Percentiles rank a stretch among this genome's conserved stretches.
Evolutionary conservation across 495 filamentous ascomycete species (phyloP).

Genomic region (Aspergillus affinis): DNA sequence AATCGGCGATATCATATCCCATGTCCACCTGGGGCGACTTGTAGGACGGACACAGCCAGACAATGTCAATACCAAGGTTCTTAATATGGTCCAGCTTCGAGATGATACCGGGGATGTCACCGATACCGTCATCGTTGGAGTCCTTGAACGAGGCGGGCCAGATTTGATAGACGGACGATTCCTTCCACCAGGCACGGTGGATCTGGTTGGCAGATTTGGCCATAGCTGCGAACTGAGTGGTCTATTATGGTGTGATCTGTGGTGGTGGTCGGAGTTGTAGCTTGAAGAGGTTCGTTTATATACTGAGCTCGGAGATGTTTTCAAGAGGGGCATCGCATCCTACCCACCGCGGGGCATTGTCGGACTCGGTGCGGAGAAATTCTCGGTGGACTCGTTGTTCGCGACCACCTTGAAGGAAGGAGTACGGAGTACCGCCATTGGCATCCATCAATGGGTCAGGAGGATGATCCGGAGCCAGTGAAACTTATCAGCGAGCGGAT

Average conservation of each 20-base stretch:
- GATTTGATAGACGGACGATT: slow-evolving; percentile 64
- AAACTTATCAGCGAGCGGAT: not conserved
- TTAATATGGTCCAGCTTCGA: slow-evolving; percentile 65
- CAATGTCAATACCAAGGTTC: slow-evolving; percentile 60
- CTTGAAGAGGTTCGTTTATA: not conserved
- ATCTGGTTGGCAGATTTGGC: slow-evolving; percentile 31
- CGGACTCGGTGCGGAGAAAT: slow-evolving; percentile 6
- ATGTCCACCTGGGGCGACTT: slow-evolving; percentile 63
- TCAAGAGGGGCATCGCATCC: not conserved
- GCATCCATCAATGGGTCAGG: not conserved
- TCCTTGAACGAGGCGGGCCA: slow-evolving; percentile 68
- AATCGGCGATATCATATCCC: slow-evolving; percentile 70
- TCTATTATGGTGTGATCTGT: not conserved
- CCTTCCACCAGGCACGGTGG: slow-evolving; percentile 56
- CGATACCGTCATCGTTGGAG: slow-evolving; percentile 65
- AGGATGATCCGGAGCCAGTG: not conserved
- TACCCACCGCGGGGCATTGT: not conserved
- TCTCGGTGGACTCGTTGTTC: slow-evolving; percentile 4
- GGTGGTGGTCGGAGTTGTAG: not conserved
- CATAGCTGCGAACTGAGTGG: slow-evolving; percentile 16
- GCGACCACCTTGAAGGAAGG: not conserved
- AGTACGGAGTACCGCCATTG: not conserved
- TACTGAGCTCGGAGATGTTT: not conserved
- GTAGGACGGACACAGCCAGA: slow-evolving; percentile 70
- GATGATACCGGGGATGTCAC: slow-evolving; percentile 66